These are phyloP conservation scores for Phytophthora citrophthora DNA, from an alignment of 352 stramenopile species.

Conservation along the genomic window DNA sequence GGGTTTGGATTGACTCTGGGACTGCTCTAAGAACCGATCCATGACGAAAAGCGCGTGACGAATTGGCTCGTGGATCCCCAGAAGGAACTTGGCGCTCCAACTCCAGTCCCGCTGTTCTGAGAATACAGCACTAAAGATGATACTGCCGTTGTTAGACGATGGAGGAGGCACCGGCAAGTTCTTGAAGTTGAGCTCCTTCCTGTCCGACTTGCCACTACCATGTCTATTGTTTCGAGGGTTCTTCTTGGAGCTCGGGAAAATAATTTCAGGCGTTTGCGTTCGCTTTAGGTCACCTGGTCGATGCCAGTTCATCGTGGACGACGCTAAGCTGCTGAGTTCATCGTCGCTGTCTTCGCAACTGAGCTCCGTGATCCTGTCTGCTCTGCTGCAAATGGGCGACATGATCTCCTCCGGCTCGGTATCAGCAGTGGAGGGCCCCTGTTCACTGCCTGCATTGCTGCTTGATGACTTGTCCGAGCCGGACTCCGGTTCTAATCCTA, in stretches of 20 bases:
- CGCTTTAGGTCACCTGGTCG: constrained; percentile 37
- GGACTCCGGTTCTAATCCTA: constrained; percentile 22
- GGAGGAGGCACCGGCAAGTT: constrained; percentile 54
- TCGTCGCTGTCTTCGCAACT: constrained; percentile 56
- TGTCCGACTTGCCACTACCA: constrained; percentile 7
- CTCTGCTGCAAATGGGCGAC: constrained; percentile 48
- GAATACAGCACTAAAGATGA: constrained; percentile 78
- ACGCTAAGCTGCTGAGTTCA: constrained; percentile 29
- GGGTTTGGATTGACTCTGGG: constrained; percentile 42
- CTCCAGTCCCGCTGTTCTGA: constrained; percentile 60
- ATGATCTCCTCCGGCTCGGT: constrained; percentile 53
- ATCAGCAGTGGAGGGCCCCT: constrained; percentile 34
- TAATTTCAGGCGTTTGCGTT: constrained; percentile 38
- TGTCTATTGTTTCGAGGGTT: background rate
- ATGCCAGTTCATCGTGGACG: constrained; percentile 13
- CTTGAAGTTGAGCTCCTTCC: constrained; percentile 39
- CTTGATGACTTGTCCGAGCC: constrained; percentile 3
- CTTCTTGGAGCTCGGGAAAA: constrained; percentile 32
- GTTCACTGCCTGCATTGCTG: constrained; percentile 17
- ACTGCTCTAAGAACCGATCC: constrained; percentile 79
- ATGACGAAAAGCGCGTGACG: constrained; percentile 85
- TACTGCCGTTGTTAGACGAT: constrained; percentile 55
- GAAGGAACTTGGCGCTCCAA: constrained; percentile 75
- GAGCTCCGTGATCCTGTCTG: constrained; percentile 48
- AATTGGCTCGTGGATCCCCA: constrained; percentile 79